A percentile compares a stretch with the other conserved stretches of the same genome.
Conservation (phyloP, 306 rosid species). For the Urtica urens region DNA sequence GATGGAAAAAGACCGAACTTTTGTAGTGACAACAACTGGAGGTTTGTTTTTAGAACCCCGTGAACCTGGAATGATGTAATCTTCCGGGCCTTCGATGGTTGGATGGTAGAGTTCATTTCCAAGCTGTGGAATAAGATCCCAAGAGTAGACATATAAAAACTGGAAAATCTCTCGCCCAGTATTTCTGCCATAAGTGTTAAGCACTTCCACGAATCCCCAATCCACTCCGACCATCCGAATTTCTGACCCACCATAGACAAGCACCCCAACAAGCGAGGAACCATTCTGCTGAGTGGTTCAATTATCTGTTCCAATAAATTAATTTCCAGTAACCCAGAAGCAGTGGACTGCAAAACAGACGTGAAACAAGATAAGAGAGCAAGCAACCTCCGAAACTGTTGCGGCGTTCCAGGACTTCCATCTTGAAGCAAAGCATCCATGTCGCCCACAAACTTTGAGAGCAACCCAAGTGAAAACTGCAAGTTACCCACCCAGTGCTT, state of each 20-base stretch:
- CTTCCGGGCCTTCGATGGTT: slow-evolving; percentile 32
- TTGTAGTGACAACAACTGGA: slow-evolving; percentile 74
- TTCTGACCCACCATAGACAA: slow-evolving; percentile 71
- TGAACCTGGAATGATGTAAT: slow-evolving; percentile 65
- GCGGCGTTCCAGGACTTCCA: slow-evolving; percentile 65
- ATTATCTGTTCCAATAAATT: slow-evolving; percentile 69
- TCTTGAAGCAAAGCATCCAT: slow-evolving; percentile 94
- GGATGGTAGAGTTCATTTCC: slow-evolving; percentile 33
- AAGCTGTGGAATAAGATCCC: slow-evolving; percentile 69
- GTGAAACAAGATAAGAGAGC: slow-evolving; percentile 74
- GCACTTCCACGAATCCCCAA: slow-evolving; percentile 85
- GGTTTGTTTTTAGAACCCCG: slow-evolving; percentile 87
- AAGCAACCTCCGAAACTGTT: slow-evolving; percentile 66
- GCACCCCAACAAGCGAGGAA: slow-evolving; percentile 69
- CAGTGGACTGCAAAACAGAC: slow-evolving; percentile 72
- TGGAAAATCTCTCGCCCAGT: slow-evolving; percentile 58
- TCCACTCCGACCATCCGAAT: slow-evolving; percentile 92
- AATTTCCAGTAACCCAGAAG: slow-evolving; percentile 85
- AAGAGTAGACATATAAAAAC: slow-evolving; percentile 51
- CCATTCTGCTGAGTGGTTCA: slow-evolving; percentile 56
- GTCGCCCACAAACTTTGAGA: slow-evolving; percentile 82
- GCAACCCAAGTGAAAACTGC: slow-evolving; percentile 59
- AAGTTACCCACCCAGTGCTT: slow-evolving; percentile 88
- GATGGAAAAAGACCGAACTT: slow-evolving; percentile 65
- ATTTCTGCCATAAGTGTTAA: slow-evolving; percentile 89